These are phyloP conservation scores for Pichia cephalocereana DNA, from an alignment of 805 yeast genomes.

Conservation along the genomic window DNA sequence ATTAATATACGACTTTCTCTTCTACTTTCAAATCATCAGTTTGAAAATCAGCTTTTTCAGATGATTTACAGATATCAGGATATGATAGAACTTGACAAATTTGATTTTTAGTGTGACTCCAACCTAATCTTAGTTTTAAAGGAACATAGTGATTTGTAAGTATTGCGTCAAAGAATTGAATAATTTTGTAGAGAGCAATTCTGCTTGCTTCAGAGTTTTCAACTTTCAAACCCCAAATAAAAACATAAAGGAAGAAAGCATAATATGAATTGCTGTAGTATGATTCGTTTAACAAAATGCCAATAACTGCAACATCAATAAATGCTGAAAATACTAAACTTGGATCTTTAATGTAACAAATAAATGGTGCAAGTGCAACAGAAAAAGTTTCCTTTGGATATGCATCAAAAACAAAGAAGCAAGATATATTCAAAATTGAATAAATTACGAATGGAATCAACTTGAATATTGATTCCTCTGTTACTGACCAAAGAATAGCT, in stretches of 20 bases:
- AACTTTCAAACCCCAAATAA: conserved; percentile 31
- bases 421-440: conserved; percentile 30
- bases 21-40: too few relatives aligned
- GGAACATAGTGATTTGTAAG: neutral
- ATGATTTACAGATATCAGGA: neutral
- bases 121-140: neutral
- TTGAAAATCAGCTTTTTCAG: neutral
- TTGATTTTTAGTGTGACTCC: neutral
- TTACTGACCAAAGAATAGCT: conserved; percentile 30
- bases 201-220: conserved; percentile 30
- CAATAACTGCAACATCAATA: conserved; percentile 29
- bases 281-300: conserved; percentile 23
- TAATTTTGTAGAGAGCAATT: conserved; percentile 19
- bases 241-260: conserved; percentile 26
- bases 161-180: conserved; percentile 16
- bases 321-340: conserved; percentile 30
- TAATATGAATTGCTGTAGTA: conserved; percentile 18
- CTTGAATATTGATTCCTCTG: conserved; percentile 26
- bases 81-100: neutral
- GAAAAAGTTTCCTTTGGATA: conserved; percentile 26
- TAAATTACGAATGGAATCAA: conserved; percentile 33
- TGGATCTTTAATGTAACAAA: conserved; percentile 30
- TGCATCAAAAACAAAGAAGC: conserved; percentile 25
- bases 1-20: too few relatives aligned
- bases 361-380: conserved; percentile 28